Evolutionary conservation across 768 basidiomycete species (phyloP).

Genomic region (Cystobasidium onofrii): DNA sequence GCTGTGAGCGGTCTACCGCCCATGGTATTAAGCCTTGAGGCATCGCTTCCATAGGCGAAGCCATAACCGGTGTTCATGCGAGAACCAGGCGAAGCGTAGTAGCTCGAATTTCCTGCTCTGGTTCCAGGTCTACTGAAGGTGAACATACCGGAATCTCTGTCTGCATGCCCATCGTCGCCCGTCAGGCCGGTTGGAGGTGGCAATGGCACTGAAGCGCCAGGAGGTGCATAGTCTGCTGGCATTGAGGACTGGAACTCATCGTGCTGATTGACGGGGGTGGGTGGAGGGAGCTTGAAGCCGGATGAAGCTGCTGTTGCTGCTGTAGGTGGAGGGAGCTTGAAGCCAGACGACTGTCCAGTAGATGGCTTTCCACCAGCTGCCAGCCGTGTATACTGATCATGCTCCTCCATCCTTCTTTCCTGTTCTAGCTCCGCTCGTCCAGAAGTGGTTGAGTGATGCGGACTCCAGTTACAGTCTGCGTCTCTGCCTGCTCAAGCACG

Average conservation of each 20-base stretch:
- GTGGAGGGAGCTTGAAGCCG: slow-evolving; percentile 7
- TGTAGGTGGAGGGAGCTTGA: slow-evolving; percentile 20
- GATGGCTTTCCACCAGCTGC: neutral
- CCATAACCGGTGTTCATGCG: slow-evolving; percentile 11
- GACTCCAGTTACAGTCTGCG: too few relatives aligned
- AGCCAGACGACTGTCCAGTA: neutral
- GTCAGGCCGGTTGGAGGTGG: slow-evolving; percentile 13
- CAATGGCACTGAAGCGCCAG: neutral
- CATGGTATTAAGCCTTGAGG: neutral
- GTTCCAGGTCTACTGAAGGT: slow-evolving; percentile 23
- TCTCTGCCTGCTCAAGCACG: too few relatives aligned
- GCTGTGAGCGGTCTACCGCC: slow-evolving; percentile 20
- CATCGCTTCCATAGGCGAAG: neutral
- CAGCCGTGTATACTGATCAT: neutral
- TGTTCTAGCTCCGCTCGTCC: too few relatives aligned
- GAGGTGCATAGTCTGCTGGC: neutral
- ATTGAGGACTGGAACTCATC: neutral
- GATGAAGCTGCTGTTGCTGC: neutral
- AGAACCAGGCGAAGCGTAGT: slow-evolving; percentile 8
- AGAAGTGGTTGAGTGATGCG: too few relatives aligned
- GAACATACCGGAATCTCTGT: slow-evolving; percentile 26
- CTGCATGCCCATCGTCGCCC: neutral
- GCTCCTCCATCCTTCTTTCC: neutral
- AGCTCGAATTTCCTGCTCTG: slow-evolving; percentile 15
- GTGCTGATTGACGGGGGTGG: neutral